Conservation (phyloP, 2,329 filamentous ascomycete species). For the Ceratocystis lukuohia region DNA sequence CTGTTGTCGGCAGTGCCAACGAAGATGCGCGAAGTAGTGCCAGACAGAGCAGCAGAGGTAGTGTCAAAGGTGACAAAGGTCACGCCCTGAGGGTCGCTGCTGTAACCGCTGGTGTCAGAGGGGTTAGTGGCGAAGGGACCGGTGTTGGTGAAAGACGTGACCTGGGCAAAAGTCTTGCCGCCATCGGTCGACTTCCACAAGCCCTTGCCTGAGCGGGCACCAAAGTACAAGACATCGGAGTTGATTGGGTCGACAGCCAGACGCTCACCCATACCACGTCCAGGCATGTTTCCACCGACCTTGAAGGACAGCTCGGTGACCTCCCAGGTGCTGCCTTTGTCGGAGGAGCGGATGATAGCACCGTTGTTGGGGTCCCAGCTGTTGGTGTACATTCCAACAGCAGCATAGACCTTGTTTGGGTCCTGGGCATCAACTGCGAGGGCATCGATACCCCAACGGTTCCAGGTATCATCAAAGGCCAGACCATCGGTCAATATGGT, state of each 20-base stretch:
- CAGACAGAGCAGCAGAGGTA: constrained; percentile 33
- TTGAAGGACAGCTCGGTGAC: constrained; percentile 42
- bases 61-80: constrained; percentile 43
- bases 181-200: constrained; percentile 45
- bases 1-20: constrained; percentile 41
- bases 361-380: constrained; percentile 44
- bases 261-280: constrained; percentile 44
- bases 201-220: constrained; percentile 44
- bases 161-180: constrained; percentile 40
- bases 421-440: constrained; percentile 43
- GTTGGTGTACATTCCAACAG: constrained; percentile 46
- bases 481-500: constrained; percentile 38
- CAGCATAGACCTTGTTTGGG: constrained; percentile 38
- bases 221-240: constrained; percentile 44
- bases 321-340: constrained; percentile 40
- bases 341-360: constrained; percentile 40
- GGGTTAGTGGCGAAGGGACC: constrained; percentile 37
- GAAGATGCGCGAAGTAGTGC: constrained; percentile 43
- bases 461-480: constrained; percentile 34
- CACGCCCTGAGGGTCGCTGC: constrained; percentile 34
- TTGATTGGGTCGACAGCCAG: constrained; percentile 45
- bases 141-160: constrained; percentile 37
- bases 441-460: constrained; percentile 44
- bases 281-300: constrained; percentile 49
- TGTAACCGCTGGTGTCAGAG: constrained; percentile 32